phyloP scores from a whole-genome alignment of 805 yeast species.

The Wickerhamomyces alni region DNA sequence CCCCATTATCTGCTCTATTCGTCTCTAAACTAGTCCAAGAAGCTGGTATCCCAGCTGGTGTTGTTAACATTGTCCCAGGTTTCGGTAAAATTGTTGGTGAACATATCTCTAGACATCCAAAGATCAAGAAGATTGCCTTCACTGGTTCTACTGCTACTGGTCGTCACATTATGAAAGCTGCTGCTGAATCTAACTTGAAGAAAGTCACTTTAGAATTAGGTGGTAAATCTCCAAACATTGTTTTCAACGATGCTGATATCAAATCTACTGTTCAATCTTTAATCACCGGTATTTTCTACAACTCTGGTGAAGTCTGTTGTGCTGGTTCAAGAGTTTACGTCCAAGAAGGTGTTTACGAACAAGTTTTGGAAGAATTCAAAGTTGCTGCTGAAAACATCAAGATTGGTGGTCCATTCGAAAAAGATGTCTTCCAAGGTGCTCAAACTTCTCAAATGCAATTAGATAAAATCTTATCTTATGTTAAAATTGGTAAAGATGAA shows the following conservation, averaged over 20 bases:
- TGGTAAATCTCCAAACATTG: conserved; percentile 86
- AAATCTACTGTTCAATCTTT: conserved; percentile 60
- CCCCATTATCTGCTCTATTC: conserved; percentile 83
- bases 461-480: conserved; percentile 56
- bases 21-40: conserved; percentile 63
- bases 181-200: conserved; percentile 69
- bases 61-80: conserved; percentile 81
- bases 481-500: conserved; percentile 57
- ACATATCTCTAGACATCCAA: conserved; percentile 70
- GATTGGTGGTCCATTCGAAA: conserved; percentile 78
- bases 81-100: conserved; percentile 82
- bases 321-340: conserved; percentile 87
- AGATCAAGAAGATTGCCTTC: conserved; percentile 85
- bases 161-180: conserved; percentile 62
- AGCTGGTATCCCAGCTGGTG: conserved; percentile 92
- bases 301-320: conserved; percentile 91
- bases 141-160: conserved; percentile 93
- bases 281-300: conserved; percentile 73
- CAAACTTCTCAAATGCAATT: conserved; percentile 66
- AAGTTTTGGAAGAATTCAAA: conserved; percentile 53
- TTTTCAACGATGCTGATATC: conserved; percentile 70
- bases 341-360: conserved; percentile 66
- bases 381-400: conserved; percentile 42
- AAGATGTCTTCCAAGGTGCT: conserved; percentile 65
- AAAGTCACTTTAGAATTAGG: conserved; percentile 82